These are phyloP conservation scores for Torrubiella hemipterigena DNA, from an alignment of 2,329 filamentous ascomycete genomes.

Conservation along the genomic window DNA sequence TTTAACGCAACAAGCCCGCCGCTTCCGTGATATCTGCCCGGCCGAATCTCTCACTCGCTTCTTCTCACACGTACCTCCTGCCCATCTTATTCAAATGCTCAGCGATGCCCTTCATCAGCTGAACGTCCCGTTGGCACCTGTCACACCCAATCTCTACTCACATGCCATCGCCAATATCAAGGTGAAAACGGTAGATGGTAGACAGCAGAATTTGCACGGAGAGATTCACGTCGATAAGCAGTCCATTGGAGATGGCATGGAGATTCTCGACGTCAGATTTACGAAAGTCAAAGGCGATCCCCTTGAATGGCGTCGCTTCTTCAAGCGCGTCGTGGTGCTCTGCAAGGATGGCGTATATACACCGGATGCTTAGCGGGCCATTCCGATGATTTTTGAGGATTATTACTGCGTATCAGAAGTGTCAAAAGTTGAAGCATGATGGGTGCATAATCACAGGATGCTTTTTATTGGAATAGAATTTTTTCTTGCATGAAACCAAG, in stretches of 20 bases:
- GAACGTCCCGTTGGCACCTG: slow-evolving; percentile 59
- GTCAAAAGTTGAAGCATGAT: too few relatives aligned
- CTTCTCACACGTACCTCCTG: slow-evolving; percentile 68
- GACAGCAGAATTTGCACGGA: slow-evolving; percentile 61
- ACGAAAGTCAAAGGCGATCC: slow-evolving; percentile 94
- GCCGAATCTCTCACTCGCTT: slow-evolving; percentile 81
- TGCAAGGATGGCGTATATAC: slow-evolving; percentile 74
- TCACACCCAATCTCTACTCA: slow-evolving; percentile 31
- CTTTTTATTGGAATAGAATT: too few relatives aligned
- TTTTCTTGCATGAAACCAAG: too few relatives aligned
- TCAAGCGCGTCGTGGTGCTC: slow-evolving; percentile 85
- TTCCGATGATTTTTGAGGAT: too few relatives aligned
- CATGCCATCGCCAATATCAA: slow-evolving; percentile 53
- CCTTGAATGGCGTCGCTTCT: slow-evolving; percentile 89
- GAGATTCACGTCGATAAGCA: slow-evolving; percentile 63
- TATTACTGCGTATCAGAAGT: too few relatives aligned
- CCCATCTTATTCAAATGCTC: slow-evolving; percentile 68
- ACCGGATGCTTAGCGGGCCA: slow-evolving; percentile 24
- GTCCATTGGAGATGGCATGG: slow-evolving; percentile 39
- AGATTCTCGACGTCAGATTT: slow-evolving; percentile 76
- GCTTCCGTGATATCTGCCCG: slow-evolving; percentile 85
- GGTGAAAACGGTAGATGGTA: slow-evolving; percentile 61
- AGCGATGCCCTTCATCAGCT: slow-evolving; percentile 73
- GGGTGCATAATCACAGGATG: too few relatives aligned
- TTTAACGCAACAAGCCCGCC: slow-evolving; percentile 78